Evolutionary conservation across 1,139 yeast genomes (phyloP).

Genomic region (Meyerozyma carpophila): DNA sequence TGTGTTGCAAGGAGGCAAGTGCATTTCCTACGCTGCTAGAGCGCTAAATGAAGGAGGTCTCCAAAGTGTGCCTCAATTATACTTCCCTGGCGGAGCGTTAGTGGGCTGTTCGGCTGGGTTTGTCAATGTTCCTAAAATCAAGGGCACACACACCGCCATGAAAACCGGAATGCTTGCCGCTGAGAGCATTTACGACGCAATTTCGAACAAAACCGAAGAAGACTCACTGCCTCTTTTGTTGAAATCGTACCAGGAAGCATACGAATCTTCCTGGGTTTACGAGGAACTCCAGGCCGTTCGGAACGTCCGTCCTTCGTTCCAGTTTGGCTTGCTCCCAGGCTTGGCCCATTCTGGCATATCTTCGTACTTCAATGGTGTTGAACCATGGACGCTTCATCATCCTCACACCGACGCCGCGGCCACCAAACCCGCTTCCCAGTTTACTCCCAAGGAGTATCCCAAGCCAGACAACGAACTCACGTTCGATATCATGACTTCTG

Average conservation of each 20-base stretch:
- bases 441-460: constrained; percentile 75
- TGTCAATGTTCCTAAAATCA: constrained; percentile 92
- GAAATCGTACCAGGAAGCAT: constrained; percentile 53
- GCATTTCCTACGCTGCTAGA: constrained; percentile 91
- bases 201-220: constrained; percentile 38
- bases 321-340: constrained; percentile 75
- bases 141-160: constrained; percentile 98
- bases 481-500: constrained; percentile 87
- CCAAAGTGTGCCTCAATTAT: constrained; percentile 82
- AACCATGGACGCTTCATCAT: constrained; percentile 84
- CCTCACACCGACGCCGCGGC: constrained; percentile 64
- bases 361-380: constrained; percentile 68
- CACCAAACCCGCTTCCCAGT: constrained; percentile 63
- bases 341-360: constrained; percentile 80
- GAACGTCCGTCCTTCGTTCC: constrained; percentile 88
- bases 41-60: constrained; percentile 95
- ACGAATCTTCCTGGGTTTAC: constrained; percentile 77
- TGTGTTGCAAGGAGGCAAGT: constrained; percentile 80
- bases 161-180: constrained; percentile 95
- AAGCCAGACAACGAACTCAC: constrained; percentile 90
- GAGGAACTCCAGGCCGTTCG: constrained; percentile 79
- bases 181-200: constrained; percentile 62
- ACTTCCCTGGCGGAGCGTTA: constrained; percentile 92
- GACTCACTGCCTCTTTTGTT: constrained; percentile 56
- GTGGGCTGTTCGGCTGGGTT: constrained; percentile 97